These are phyloP conservation scores for Torulaspora franciscae DNA, from an alignment of 805 yeast genomes.

Conservation along the genomic window DNA sequence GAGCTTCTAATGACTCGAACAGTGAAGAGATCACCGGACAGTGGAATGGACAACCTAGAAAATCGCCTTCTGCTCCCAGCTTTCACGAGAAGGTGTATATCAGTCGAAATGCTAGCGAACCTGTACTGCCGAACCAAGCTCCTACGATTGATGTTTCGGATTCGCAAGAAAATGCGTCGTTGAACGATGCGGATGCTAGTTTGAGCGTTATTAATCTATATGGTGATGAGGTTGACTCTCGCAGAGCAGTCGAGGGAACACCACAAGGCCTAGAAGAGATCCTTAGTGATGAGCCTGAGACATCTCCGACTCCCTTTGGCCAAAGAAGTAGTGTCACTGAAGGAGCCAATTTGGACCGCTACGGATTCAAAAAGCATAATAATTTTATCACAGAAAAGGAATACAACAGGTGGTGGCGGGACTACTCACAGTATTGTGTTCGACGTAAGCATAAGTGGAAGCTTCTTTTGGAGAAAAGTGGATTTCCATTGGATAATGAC, in stretches of 20 bases:
- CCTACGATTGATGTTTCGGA: background rate
- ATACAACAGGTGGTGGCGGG: slow-evolving; percentile 72
- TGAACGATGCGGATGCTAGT: slow-evolving; percentile 26
- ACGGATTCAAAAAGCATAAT: slow-evolving; percentile 77
- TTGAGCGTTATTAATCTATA: slow-evolving; percentile 39
- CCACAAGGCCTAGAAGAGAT: slow-evolving; percentile 10
- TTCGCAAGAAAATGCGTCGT: slow-evolving; percentile 7
- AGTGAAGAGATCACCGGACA: background rate
- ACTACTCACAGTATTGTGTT: slow-evolving; percentile 57
- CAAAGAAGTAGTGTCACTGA: slow-evolving; percentile 6
- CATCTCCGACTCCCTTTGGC: slow-evolving; percentile 4
- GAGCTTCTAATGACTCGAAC: slow-evolving; percentile 1
- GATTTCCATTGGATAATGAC: slow-evolving; percentile 47
- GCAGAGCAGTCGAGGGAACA: slow-evolving; percentile 5
- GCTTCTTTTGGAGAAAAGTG: slow-evolving; percentile 57
- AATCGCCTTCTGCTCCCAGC: slow-evolving; percentile 25
- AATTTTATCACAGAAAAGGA: slow-evolving; percentile 47
- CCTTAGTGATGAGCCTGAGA: slow-evolving; percentile 10
- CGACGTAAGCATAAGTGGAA: slow-evolving; percentile 78
- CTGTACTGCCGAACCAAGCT: slow-evolving; percentile 6
- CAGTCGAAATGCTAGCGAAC: slow-evolving; percentile 11
- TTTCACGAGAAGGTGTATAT: slow-evolving; percentile 14
- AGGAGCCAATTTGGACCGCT: slow-evolving; percentile 52
- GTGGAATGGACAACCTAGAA: slow-evolving; percentile 9
- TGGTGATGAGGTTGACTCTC: slow-evolving; percentile 28